A percentile compares a stretch with the other conserved stretches of the same genome.
These are phyloP conservation scores for Eremochloa ophiuroides DNA, from an alignment of 176 grass and related monocot genomes.

Conservation along the genomic window DNA sequence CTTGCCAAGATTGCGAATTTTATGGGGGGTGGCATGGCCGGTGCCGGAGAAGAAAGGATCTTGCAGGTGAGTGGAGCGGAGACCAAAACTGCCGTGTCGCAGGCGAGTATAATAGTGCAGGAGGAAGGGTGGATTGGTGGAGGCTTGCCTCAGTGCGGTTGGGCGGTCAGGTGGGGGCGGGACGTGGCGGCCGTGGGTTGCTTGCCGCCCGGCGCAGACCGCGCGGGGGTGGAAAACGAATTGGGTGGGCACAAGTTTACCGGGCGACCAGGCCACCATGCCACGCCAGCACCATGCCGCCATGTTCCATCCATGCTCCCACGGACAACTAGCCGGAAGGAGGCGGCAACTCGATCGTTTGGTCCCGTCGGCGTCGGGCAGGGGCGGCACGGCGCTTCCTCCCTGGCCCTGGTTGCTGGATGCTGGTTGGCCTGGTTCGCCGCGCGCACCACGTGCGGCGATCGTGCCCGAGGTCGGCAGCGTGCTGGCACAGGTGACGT, in stretches of 20 bases:
- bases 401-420: neutral
- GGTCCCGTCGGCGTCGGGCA: neutral
- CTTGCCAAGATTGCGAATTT: neutral
- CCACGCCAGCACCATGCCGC: no score
- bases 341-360: neutral
- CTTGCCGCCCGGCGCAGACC: neutral
- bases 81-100: neutral
- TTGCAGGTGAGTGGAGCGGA: neutral
- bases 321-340: neutral
- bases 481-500: neutral
- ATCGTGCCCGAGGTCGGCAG: neutral
- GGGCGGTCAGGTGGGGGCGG: neutral
- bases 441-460: neutral
- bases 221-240: neutral
- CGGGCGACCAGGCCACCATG: neutral
- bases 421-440: neutral
- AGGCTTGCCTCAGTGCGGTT: slow-evolving; percentile 13
- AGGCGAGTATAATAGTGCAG: no score
- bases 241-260: neutral
- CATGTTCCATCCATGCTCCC: neutral
- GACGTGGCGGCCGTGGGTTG: slow-evolving; percentile 17
- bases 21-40: neutral
- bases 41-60: neutral
- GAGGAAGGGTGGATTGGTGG: neutral
- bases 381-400: slow-evolving; percentile 9